Base-by-base conservation (phyloP, 163 green algal genomes). In the Chlamydomonas reinhardtii region DNA sequence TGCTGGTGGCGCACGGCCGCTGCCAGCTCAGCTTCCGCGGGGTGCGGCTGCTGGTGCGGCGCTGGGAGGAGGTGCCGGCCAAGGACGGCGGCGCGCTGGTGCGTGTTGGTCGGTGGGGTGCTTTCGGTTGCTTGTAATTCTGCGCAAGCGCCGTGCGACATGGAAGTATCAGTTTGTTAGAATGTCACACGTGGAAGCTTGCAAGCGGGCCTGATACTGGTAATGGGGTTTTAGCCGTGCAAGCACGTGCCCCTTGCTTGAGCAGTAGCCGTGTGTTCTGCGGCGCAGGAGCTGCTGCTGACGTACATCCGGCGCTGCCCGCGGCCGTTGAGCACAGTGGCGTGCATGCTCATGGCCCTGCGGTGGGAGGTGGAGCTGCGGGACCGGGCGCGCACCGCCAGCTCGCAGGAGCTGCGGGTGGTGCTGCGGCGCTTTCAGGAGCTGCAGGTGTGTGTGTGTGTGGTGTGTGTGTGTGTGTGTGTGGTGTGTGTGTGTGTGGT, bases 201-300 rank as follows among this genome's bases (percentile, higher is more conserved):
- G n/a, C n/a, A n/a, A n/a, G n/a, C n/a, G n/a, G n/a, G n/a, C n/a
- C n/a, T n/a, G n/a, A n/a, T n/a, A n/a, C n/a, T n/a, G n/a, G n/a
- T n/a, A n/a, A n/a, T n/a, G n/a, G n/a, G n/a, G n/a, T n/a, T n/a
- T n/a, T n/a, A n/a, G n/a, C n/a, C n/a, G n/a, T n/a, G n/a, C 39
- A 14, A 48, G 5, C 39, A 48, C 5, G 8, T 8, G 5, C 5
- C 39, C 8, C 39, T 48, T 48, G 39, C 39, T 48, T 48, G 39
- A 48, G 39, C 39, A 48, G 39, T 8, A 14, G 12, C 6, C 48
- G 1, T 56, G 48, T 56, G 48, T 56, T 12, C 48, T 14, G 11
- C n/a, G 48, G 14, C 74, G 1, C 76, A 83, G 76, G 76, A 43
- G 29, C 4, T 83, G 25, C 76, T 83, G 61, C 31, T 83, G 35